Percentiles rank a stretch among this genome's conserved stretches.
Conservation (phyloP, 495 filamentous ascomycete genomes). For the Xylaria bambusicola region DNA sequence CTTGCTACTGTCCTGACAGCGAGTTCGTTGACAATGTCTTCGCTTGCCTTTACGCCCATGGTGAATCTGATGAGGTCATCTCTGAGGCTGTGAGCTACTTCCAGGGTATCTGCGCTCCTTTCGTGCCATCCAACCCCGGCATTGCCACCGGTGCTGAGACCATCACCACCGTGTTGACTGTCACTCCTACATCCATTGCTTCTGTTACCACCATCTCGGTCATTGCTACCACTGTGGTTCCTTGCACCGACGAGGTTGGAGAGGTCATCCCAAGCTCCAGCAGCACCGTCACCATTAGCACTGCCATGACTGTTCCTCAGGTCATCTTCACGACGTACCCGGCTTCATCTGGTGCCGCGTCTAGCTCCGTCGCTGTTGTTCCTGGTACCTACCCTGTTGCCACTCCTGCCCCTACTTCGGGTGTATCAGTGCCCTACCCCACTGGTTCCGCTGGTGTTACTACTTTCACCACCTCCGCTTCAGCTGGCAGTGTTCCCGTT, state of each 20-base stretch:
- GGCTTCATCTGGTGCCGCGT: constrained; percentile 35
- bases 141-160: constrained; percentile 68
- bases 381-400: constrained; percentile 46
- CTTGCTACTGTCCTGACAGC: constrained; percentile 84
- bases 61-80: constrained; percentile 64
- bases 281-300: constrained; percentile 57
- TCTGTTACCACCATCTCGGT: constrained; percentile 64
- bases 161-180: constrained; percentile 60
- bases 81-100: constrained; percentile 77
- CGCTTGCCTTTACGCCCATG: constrained; percentile 78
- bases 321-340: constrained; percentile 66
- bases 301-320: constrained; percentile 70
- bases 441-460: constrained; percentile 24
- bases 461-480: constrained; percentile 28
- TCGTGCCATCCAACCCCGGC: constrained; percentile 75
- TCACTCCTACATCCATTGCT: constrained; percentile 45
- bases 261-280: constrained; percentile 53
- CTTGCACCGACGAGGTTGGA: constrained; percentile 53
- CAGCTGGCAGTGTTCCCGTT: constrained; percentile 36
- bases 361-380: constrained; percentile 48
- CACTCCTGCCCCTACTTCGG: constrained; percentile 22
- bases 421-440: constrained; percentile 29
- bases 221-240: constrained; percentile 51
- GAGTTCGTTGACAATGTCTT: constrained; percentile 79
- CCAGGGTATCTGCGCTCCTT: constrained; percentile 84